Conservation (phyloP, 257 asterid species). For the Penstemon barbatus region DNA sequence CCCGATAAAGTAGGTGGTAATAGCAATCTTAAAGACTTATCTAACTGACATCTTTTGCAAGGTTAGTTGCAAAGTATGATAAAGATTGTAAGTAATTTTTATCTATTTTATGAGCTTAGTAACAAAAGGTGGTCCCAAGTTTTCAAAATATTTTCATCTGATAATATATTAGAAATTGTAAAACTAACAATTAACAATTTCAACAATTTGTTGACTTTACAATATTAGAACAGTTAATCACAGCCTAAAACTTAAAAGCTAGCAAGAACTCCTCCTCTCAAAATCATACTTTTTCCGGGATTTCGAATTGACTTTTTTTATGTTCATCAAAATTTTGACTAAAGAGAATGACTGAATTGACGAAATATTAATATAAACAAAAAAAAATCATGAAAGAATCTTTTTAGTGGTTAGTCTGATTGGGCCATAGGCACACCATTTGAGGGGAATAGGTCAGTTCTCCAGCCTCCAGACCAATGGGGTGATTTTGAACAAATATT, state of each 20-base stretch:
- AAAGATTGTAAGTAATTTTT: conserved; percentile 8
- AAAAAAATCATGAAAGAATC: neutral
- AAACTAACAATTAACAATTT: conserved; percentile 9
- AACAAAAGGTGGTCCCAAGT: conserved; percentile 5
- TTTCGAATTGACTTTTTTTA: no score
- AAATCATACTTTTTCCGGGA: no score
- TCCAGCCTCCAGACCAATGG: conserved; percentile 2
- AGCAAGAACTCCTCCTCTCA: no score
- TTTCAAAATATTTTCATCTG: neutral
- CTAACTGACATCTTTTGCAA: conserved; percentile 10
- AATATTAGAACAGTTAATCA: conserved; percentile 5
- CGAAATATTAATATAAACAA: neutral
- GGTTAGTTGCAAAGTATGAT: neutral
- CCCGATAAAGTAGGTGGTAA: neutral
- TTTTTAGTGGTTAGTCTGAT: neutral
- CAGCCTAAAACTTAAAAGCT: no score
- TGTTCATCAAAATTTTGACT: neutral
- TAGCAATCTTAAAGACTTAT: conserved; percentile 9
- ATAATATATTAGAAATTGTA: neutral
- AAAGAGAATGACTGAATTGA: no score
- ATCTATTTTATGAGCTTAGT: conserved; percentile 2
- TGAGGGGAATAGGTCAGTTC: neutral
- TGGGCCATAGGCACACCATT: conserved; percentile 3
- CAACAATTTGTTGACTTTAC: conserved; percentile 10
- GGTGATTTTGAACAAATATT: conserved; percentile 8